A percentile compares a stretch with the other conserved stretches of the same genome.
Conservation (phyloP, 2,329 filamentous ascomycete genomes). For the Fusarium continuum region DNA sequence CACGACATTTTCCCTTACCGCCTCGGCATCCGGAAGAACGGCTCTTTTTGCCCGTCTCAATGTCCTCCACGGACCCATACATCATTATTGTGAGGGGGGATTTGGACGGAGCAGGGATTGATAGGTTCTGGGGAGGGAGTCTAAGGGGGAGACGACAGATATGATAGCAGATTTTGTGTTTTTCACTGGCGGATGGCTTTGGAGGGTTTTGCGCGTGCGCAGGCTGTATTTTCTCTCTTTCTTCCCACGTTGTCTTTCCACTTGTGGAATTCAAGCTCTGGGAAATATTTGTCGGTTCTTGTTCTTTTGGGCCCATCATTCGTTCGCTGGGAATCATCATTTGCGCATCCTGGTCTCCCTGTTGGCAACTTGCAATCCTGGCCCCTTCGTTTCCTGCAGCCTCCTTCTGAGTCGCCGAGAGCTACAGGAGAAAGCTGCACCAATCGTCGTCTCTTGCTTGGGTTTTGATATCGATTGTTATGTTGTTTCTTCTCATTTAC, state of each 20-base stretch:
- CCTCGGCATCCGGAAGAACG: constrained; percentile 35
- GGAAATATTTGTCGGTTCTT: constrained; percentile 20
- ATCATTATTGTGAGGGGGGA: constrained; percentile 8
- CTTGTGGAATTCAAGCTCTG: constrained; percentile 5
- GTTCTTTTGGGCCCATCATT: constrained; percentile 3
- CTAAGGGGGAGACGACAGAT: constrained; percentile 10
- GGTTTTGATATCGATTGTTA: constrained; percentile 31
- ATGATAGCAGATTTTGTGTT: constrained; percentile 27
- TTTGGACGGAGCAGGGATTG: constrained; percentile 6
- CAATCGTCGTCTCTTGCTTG: constrained; percentile 23
- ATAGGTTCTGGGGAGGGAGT: constrained; percentile 26
- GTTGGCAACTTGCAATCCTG: constrained; percentile 4
- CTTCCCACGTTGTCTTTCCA: constrained; percentile 2
- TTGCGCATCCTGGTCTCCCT: constrained; percentile 2
- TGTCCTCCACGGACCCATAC: constrained; percentile 14
- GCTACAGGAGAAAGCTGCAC: neutral
- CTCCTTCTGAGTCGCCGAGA: constrained; percentile 5
- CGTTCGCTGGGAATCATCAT: constrained; percentile 4
- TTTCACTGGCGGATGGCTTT: constrained; percentile 19
- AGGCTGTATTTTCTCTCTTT: constrained; percentile 37
- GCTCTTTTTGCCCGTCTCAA: constrained; percentile 17
- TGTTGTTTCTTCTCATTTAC: constrained; percentile 29
- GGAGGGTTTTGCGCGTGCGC: constrained; percentile 32
- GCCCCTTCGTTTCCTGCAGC: neutral
- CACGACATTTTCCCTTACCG: constrained; percentile 21